Conservation (phyloP, 441 rosid genomes). For the Erodium texanum region DNA sequence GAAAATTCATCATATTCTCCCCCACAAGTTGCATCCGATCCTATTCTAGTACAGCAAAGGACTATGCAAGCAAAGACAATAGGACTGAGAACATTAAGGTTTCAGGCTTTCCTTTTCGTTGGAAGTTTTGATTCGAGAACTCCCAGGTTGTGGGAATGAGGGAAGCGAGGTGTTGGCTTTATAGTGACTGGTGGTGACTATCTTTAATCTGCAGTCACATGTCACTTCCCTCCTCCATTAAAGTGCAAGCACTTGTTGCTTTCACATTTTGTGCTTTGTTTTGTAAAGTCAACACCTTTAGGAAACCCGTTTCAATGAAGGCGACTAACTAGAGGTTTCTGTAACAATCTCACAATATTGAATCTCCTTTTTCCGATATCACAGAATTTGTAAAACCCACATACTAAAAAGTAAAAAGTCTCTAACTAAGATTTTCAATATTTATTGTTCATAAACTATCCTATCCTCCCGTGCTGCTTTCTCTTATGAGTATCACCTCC, state of each 20-base stretch:
- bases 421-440: not conserved
- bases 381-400: not conserved
- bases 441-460: not conserved
- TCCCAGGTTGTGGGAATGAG: not conserved
- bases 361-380: not conserved
- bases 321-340: slow-evolving; percentile 1
- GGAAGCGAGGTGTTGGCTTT: slow-evolving; percentile 1
- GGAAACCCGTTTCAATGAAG: slow-evolving; percentile 4
- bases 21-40: slow-evolving; percentile 9
- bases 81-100: not conserved
- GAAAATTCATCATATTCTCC: slow-evolving; percentile 32
- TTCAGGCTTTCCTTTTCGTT: not conserved
- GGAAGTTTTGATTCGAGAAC: not conserved
- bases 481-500: not conserved
- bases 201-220: not conserved
- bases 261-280: not conserved
- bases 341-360: not conserved
- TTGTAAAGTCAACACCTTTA: slow-evolving; percentile 6
- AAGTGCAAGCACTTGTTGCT: slow-evolving; percentile 3
- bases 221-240: not conserved
- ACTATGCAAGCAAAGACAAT: not conserved
- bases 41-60: not conserved
- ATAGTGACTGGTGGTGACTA: not conserved
- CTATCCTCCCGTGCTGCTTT: not conserved
- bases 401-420: not conserved